Conservation (phyloP, 495 filamentous ascomycete species). For the Aspergillus funiculosus region DNA sequence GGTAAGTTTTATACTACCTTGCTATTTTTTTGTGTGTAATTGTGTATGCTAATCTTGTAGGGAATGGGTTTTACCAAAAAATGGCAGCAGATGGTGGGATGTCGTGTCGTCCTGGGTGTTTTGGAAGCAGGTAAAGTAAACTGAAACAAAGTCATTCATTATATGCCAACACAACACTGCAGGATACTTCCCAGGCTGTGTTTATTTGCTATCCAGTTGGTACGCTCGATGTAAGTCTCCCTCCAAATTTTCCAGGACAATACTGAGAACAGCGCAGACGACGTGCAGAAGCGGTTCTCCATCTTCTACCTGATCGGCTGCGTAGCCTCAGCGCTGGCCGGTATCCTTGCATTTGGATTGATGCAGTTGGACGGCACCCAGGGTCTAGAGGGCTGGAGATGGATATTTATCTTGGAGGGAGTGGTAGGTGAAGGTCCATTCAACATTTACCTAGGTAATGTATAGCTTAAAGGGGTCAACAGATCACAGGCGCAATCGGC, state of each 20-base stretch:
- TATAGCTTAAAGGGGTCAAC: background rate
- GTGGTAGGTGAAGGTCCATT: conserved; percentile 24
- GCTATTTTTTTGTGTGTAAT: background rate
- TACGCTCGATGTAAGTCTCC: conserved; percentile 48
- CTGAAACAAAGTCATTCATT: background rate
- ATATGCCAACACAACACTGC: background rate
- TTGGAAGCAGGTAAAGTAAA: conserved; percentile 56
- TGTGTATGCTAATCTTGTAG: conserved; percentile 17
- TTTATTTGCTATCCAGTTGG: conserved; percentile 60
- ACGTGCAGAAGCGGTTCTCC: conserved; percentile 59
- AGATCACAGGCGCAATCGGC: conserved; percentile 41
- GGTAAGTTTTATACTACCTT: conserved; percentile 16
- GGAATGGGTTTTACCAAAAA: conserved; percentile 49
- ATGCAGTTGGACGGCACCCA: conserved; percentile 51
- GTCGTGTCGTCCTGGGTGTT: conserved; percentile 56
- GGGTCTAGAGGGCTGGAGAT: conserved; percentile 54
- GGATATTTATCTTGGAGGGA: conserved; percentile 61
- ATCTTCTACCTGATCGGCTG: conserved; percentile 61
- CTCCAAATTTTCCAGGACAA: background rate
- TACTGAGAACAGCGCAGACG: conserved; percentile 29
- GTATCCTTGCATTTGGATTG: conserved; percentile 60
- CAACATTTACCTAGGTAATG: background rate
- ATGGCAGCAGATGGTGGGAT: conserved; percentile 37
- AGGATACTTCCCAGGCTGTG: conserved; percentile 57
- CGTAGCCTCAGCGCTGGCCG: conserved; percentile 54